Evolutionary conservation across 2,329 filamentous ascomycete species (phyloP), one percentile per base, ranked within the genome.

Genomic region (Botrytis tulipae): DNA sequence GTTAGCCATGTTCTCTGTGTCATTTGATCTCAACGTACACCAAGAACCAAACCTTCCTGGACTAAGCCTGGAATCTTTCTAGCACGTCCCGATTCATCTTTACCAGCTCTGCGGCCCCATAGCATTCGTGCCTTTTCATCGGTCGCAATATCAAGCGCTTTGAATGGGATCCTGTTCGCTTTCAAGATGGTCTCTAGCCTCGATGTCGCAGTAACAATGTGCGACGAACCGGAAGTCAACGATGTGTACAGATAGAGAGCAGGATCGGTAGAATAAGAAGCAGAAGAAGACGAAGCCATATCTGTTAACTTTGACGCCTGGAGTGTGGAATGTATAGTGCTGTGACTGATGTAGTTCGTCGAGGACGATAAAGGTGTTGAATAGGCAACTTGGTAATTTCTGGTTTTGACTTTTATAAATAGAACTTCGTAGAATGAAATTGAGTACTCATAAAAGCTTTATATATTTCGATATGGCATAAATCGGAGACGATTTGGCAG

Each of bases 151-250:
- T 99, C 96, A 80, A 98, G 87, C 76, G 93, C 94, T 82, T 93
- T 94, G 86, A 98, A 99, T 18, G 94, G 93, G 74, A 99, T 92
- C 78, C 92, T 92, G 86, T 98, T 98, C 76, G 94, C 95, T 81
- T 94, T 95, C 74, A 99, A 88, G 80, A 99, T 98, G 20, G 95
- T 98, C 84, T 99, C 95, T 78, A 99, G 90, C 66, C 96, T 93
- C 72, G 95, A 97, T 1, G 96, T 98, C 40, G 95, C 96, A 59
- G 96, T 98, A 80, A 98, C 91, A 82, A 98, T 97, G 83, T 98
- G 94, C 37, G 94, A 97, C 59, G 94, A 97, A 76, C 96, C 96
- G 74, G 96, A 93, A 32, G 96, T 98, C 73, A 99, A 88, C 71
- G 95, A 98, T 75, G 96, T 98, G 85, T 97, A 98, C 79, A 99